These are phyloP conservation scores for Coprinellus micaceus DNA, from an alignment of 768 basidiomycete species.

Conservation along the genomic window DNA sequence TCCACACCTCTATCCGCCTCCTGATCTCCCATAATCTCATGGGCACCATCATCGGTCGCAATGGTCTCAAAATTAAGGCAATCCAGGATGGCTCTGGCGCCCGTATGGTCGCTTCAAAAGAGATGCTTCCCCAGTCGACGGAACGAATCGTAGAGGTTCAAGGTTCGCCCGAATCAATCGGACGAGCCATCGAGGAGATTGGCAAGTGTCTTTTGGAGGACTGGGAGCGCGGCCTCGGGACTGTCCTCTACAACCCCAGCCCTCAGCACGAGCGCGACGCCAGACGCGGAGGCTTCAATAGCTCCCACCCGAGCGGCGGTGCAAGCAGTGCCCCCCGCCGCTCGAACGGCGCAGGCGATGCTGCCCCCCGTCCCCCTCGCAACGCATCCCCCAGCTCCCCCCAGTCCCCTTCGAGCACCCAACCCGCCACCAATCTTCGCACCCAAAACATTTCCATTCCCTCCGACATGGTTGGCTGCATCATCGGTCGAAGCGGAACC, in stretches of 20 bases:
- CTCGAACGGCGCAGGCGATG: constrained; percentile 55
- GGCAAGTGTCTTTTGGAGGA: constrained; percentile 93
- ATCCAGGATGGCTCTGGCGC: constrained; percentile 96
- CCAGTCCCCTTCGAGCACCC: constrained; percentile 43
- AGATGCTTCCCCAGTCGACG: constrained; percentile 98
- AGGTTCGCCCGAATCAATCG: constrained; percentile 88
- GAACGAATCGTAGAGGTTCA: constrained; percentile 99
- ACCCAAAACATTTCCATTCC: constrained; percentile 99
- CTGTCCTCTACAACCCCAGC: constrained; percentile 94
- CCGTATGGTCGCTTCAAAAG: constrained; percentile 98
- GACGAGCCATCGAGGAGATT: constrained; percentile 92
- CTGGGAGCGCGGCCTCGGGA: constrained; percentile 92
- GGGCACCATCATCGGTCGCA: constrained; percentile 97
- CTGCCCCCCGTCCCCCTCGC: constrained; percentile 36
- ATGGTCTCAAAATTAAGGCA: constrained; percentile 96
- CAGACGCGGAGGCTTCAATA: constrained; percentile 50
- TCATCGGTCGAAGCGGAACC: constrained; percentile 93
- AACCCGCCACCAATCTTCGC: constrained; percentile 75
- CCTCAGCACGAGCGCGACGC: constrained; percentile 65
- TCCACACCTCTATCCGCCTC: constrained; percentile 90
- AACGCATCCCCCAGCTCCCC: constrained; percentile 43
- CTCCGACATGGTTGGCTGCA: constrained; percentile 97
- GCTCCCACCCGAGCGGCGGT: constrained; percentile 33
- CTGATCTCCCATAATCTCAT: constrained; percentile 99
- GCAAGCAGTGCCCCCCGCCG: constrained; percentile 43